Conservation (phyloP, 768 basidiomycete species). For the Auricularia auricula-judae region DNA sequence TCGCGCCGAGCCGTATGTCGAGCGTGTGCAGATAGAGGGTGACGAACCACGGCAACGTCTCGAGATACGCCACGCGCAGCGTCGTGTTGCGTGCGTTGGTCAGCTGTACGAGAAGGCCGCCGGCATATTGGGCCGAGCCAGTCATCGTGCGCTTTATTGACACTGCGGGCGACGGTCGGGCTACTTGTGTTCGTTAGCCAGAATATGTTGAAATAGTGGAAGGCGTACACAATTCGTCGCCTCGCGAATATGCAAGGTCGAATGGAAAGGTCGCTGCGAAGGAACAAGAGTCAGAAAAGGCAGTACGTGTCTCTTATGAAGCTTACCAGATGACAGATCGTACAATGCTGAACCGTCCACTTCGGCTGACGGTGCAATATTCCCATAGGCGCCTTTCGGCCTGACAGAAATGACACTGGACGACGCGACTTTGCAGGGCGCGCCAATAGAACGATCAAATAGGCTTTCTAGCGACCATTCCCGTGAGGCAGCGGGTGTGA, state of each 20-base stretch:
- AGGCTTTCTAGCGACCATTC: constrained; percentile 67
- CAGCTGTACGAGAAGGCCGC: constrained; percentile 57
- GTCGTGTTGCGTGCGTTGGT: constrained; percentile 41
- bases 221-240: no score
- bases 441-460: constrained; percentile 56
- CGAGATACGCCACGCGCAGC: constrained; percentile 58
- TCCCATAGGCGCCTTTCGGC: constrained; percentile 30
- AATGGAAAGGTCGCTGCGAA: no score
- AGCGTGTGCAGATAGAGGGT: constrained; percentile 82
- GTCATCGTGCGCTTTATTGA: constrained; percentile 60
- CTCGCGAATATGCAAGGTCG: no score
- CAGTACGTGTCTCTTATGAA: no score
- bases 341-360: neutral
- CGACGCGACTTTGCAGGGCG: constrained; percentile 57
- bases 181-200: neutral
- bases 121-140: constrained; percentile 66
- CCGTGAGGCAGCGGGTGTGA: constrained; percentile 51
- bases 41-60: constrained; percentile 89
- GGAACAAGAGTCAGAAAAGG: no score
- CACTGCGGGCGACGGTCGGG: neutral
- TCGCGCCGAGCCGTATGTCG: constrained; percentile 35
- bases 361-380: constrained; percentile 35
- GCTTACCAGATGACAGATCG: neutral
- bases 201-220: no score
- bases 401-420: constrained; percentile 39